These are phyloP conservation scores for Prosopis cineraria DNA, from an alignment of 306 rosid genomes.

Conservation along the genomic window DNA sequence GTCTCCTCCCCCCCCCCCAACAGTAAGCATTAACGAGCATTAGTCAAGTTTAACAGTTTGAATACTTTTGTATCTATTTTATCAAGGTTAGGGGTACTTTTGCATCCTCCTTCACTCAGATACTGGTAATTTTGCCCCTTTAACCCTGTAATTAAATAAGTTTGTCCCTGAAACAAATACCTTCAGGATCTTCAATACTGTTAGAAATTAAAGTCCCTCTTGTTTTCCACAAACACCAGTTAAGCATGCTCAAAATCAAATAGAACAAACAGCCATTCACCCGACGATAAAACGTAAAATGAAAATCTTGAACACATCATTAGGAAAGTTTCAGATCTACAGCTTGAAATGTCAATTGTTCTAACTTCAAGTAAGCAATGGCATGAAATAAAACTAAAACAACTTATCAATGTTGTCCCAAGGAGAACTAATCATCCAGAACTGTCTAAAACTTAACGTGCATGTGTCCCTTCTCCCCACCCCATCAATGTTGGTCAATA, in stretches of 20 bases:
- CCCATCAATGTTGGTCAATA: too few relatives aligned
- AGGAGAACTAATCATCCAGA: not conserved
- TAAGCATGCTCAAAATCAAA: not conserved
- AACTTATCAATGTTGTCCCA: not conserved
- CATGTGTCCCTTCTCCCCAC: conserved; percentile 26
- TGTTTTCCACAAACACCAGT: not conserved
- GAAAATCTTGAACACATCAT: not conserved
- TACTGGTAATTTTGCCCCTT: too few relatives aligned
- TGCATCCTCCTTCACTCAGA: too few relatives aligned
- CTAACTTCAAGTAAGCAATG: not conserved
- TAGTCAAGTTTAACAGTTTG: too few relatives aligned
- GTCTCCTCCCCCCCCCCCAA: too few relatives aligned
- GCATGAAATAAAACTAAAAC: not conserved
- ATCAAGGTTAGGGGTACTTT: too few relatives aligned
- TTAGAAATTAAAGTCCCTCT: too few relatives aligned
- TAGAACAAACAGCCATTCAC: not conserved
- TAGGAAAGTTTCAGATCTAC: not conserved
- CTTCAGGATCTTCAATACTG: too few relatives aligned
- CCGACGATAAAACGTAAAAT: not conserved
- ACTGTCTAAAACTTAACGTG: not conserved
- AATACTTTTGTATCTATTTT: too few relatives aligned
- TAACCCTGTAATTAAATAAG: too few relatives aligned
- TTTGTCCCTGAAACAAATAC: too few relatives aligned
- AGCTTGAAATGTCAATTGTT: not conserved
- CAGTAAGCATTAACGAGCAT: too few relatives aligned